Conservation (phyloP, 1,284 basidiomycete genomes). For the Dichomitus squalens region DNA sequence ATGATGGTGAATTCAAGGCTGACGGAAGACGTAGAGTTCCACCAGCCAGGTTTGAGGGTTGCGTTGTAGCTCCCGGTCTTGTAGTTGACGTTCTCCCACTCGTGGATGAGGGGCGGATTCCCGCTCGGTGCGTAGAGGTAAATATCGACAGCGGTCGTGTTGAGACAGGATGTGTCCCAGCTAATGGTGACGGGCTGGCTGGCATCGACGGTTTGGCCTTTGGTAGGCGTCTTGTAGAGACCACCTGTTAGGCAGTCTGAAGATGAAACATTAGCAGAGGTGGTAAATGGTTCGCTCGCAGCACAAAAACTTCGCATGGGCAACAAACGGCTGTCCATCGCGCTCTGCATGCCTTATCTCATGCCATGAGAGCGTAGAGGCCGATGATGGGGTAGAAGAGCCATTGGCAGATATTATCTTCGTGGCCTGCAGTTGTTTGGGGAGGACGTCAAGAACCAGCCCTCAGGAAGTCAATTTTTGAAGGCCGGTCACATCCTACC, state of each 20-base stretch:
- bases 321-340: too few relatives aligned
- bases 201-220: constrained; percentile 54
- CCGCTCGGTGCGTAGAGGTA: constrained; percentile 67
- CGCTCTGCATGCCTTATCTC: too few relatives aligned
- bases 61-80: constrained; percentile 56
- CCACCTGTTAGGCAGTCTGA: constrained; percentile 56
- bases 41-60: constrained; percentile 72
- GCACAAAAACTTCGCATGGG: too few relatives aligned
- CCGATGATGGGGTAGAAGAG: too few relatives aligned
- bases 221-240: constrained; percentile 69
- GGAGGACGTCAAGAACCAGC: too few relatives aligned
- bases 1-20: constrained; percentile 72
- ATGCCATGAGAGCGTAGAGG: too few relatives aligned
- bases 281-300: too few relatives aligned
- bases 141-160: constrained; percentile 61
- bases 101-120: constrained; percentile 54
- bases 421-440: too few relatives aligned
- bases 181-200: constrained; percentile 61
- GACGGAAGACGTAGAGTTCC: constrained; percentile 63
- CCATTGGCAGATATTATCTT: too few relatives aligned
- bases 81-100: constrained; percentile 64
- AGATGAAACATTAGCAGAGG: not conserved
- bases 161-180: constrained; percentile 72
- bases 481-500: too few relatives aligned
- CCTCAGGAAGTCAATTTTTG: too few relatives aligned